Evolutionary conservation across 164 flowering plant species (phyloP), one percentile per base, ranked within the genome.

Genomic region (Vitis rupestris): DNA sequence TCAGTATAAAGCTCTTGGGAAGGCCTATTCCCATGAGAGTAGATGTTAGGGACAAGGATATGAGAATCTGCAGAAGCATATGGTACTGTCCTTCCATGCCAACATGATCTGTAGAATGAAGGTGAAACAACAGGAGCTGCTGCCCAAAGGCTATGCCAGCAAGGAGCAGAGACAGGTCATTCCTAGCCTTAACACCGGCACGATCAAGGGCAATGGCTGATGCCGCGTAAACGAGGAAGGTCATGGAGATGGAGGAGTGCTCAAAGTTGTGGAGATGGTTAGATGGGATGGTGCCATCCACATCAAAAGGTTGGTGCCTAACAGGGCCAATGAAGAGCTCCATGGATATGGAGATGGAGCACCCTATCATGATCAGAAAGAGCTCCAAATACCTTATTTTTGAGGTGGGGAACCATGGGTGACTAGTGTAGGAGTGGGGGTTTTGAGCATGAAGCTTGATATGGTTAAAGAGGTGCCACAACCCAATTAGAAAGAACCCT

Each of bases 201-300:
- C 44, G 50, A 29, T 84, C 89, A 9, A 82, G 71, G n/a, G 72
- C 4, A 47, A 86, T 61, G 2, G 83, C 78, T 51, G 78, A 79
- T 7, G 65, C 75, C 0, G 86, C 86, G 52, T 82, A 87, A 17
- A 74, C 69, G 55, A 89, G 61, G 71, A 87, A 82, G 56, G 83
- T 44, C 19, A 82, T 7, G 27, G 91, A 84, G 29, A 89, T 87
- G 63, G 78, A 69, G 4, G 91, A 69, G 79, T 89, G 94, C 52
- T 89, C 94, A 50, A 89, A 81, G 78, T 86, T 87, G 70, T 78
- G 90, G 68, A 89, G 90, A 60, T 86, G 91, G 82, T 86, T 77
- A 13, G 88, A 78, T 1, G 94, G 91, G 52, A 89, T 89, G 78
- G 87, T 84, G 13, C 87, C 83, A 58, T 89, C 94, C 0, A 70